Conservation (phyloP, 805 yeast genomes). For the Saccharomycopsis selenospora region DNA sequence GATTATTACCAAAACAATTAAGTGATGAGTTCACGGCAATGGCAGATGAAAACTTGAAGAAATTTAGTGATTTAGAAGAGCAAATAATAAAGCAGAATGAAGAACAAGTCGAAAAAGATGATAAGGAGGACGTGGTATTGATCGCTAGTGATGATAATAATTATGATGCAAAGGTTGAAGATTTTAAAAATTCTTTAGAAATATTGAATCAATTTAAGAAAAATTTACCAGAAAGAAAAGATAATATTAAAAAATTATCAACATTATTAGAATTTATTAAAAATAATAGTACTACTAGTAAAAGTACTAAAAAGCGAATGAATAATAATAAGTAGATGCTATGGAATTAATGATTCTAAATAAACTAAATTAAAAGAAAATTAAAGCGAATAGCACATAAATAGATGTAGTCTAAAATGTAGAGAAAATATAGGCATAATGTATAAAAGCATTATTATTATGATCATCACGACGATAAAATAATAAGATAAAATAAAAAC, state of each 20-base stretch:
- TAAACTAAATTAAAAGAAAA: too few species aligned
- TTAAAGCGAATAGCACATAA: too few species aligned
- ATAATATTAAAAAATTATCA: constrained; percentile 2
- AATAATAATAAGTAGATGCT: too few species aligned
- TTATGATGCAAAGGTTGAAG: constrained; percentile 12
- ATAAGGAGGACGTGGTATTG: constrained; percentile 12
- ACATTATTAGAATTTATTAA: constrained; percentile 7
- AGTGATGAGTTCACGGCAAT: constrained; percentile 33
- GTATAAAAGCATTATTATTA: too few species aligned
- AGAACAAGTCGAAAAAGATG: constrained; percentile 7
- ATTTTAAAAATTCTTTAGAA: constrained; percentile 21
- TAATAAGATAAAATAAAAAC: too few species aligned
- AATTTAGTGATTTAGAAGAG: constrained; percentile 27
- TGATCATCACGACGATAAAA: too few species aligned
- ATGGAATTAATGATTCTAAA: too few species aligned
- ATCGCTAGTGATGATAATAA: constrained; percentile 3
- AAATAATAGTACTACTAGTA: too few species aligned
- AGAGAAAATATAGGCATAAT: too few species aligned
- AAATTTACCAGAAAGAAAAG: not conserved
- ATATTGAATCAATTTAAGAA: constrained; percentile 22
- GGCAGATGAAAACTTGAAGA: constrained; percentile 27
- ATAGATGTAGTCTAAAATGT: too few species aligned
- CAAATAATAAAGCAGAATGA: constrained; percentile 23
- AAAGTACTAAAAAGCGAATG: too few species aligned
- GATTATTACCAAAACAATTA: constrained; percentile 41